Conservation (phyloP, 2,329 filamentous ascomycete species). For the Leptographium flavum region DNA sequence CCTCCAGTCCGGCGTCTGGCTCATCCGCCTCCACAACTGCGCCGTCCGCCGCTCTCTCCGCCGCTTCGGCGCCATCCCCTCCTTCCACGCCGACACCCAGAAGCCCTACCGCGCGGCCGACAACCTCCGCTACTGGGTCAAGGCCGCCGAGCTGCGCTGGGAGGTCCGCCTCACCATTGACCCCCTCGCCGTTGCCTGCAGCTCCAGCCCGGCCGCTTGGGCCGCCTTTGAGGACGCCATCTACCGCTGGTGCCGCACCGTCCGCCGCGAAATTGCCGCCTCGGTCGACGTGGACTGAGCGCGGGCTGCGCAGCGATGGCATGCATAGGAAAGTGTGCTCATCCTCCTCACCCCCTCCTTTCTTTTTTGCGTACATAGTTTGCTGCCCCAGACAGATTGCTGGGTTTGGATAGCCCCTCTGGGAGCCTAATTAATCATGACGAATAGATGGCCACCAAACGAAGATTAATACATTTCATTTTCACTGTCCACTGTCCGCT, state of each 20-base stretch:
- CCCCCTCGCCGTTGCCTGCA: conserved; percentile 74
- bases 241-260: conserved; percentile 66
- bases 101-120: conserved; percentile 92
- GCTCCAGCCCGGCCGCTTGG: conserved; percentile 57
- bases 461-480: too few relatives aligned
- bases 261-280: conserved; percentile 67
- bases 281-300: conserved; percentile 28
- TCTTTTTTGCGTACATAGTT: background rate
- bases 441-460: too few relatives aligned
- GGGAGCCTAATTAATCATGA: too few relatives aligned
- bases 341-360: background rate
- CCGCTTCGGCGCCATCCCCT: conserved; percentile 78
- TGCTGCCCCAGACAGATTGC: too few relatives aligned
- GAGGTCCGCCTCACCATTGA: conserved; percentile 74
- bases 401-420: too few relatives aligned
- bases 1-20: conserved; percentile 64
- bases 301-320: too few relatives aligned
- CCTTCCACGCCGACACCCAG: conserved; percentile 79
- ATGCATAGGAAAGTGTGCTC: too few relatives aligned
- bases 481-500: too few relatives aligned
- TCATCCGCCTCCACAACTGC: conserved; percentile 82
- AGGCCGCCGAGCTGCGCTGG: conserved; percentile 89
- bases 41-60: conserved; percentile 72
- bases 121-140: conserved; percentile 90
- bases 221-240: conserved; percentile 70